phyloP scores from a whole-genome alignment of 805 yeast species.

The Brettanomyces nanus region DNA sequence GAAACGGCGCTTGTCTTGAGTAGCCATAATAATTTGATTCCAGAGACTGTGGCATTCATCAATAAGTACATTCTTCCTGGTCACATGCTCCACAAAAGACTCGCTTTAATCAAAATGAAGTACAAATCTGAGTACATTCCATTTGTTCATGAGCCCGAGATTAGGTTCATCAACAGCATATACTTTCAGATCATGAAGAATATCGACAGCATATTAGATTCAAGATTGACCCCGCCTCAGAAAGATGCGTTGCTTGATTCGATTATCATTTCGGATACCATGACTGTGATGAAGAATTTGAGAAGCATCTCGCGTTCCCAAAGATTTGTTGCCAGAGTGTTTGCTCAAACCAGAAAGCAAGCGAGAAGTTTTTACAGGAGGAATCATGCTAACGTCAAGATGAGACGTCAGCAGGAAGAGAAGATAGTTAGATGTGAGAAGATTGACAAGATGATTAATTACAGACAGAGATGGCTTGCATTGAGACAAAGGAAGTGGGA shows the following conservation, averaged over 20 bases:
- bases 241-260: conserved; percentile 8
- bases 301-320: conserved; percentile 1
- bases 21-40: conserved; percentile 11
- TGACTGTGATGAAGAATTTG: conserved; percentile 11
- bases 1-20: conserved; percentile 21
- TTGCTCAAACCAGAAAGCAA: not conserved
- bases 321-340: not conserved
- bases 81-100: conserved; percentile 6
- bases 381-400: not conserved
- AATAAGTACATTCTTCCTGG: conserved; percentile 23
- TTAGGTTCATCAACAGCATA: conserved; percentile 5
- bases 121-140: conserved; percentile 8
- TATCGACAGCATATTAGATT: conserved; percentile 8
- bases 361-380: not conserved
- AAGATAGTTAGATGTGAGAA: not conserved
- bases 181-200: conserved; percentile 13
- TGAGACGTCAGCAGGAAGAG: not conserved
- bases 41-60: conserved; percentile 19
- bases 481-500: not conserved
- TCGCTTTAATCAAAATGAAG: conserved; percentile 8
- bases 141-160: conserved; percentile 4
- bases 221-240: conserved; percentile 8
- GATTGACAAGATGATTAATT: not conserved
- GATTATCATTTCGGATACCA: conserved; percentile 7
- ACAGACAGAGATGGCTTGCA: not conserved